A percentile compares a stretch with the other conserved stretches of the same genome.
These are phyloP conservation scores for Phytophthora macrochlamydospora DNA, from an alignment of 352 stramenopile genomes.

Conservation along the genomic window DNA sequence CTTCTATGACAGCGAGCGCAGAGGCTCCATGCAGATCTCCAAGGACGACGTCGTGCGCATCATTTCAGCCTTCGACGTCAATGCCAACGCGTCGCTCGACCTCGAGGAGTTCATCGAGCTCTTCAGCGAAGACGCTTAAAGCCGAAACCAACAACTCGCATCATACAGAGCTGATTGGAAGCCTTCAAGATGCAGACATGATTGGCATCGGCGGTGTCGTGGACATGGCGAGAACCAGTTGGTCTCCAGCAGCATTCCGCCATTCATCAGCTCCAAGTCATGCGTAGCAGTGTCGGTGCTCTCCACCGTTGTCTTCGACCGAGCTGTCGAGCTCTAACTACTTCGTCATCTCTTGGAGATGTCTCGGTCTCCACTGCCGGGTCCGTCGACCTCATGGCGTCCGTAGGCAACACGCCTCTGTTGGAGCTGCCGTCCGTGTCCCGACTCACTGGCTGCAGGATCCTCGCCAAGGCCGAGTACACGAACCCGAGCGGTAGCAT, in stretches of 20 bases:
- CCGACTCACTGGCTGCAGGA: conserved; percentile 71
- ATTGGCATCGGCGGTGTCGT: background rate
- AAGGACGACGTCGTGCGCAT: conserved; percentile 71
- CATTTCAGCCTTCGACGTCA: conserved; percentile 75
- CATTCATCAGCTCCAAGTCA: conserved; percentile 5
- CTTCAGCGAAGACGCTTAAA: conserved; percentile 74
- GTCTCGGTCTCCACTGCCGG: conserved; percentile 7
- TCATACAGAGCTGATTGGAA: background rate
- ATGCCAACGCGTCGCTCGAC: conserved; percentile 77
- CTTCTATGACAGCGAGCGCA: conserved; percentile 65
- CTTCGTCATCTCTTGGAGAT: conserved; percentile 1
- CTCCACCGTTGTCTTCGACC: conserved; percentile 2
- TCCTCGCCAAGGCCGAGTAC: conserved; percentile 84
- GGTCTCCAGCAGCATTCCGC: background rate
- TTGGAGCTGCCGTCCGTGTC: conserved; percentile 73
- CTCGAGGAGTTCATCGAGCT: conserved; percentile 83
- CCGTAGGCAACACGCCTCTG: conserved; percentile 79
- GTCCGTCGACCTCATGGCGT: conserved; percentile 64
- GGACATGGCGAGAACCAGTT: background rate
- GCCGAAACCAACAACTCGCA: background rate
- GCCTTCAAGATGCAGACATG: background rate
- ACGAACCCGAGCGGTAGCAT: conserved; percentile 93
- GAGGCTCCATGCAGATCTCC: conserved; percentile 37
- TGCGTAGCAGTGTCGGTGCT: conserved; percentile 11
- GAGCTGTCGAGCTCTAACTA: background rate